A percentile compares a stretch with the other conserved stretches of the same genome.
Evolutionary conservation across 148 eudicot species (phyloP).

Genomic region (Chenopodium berlandieri): DNA sequence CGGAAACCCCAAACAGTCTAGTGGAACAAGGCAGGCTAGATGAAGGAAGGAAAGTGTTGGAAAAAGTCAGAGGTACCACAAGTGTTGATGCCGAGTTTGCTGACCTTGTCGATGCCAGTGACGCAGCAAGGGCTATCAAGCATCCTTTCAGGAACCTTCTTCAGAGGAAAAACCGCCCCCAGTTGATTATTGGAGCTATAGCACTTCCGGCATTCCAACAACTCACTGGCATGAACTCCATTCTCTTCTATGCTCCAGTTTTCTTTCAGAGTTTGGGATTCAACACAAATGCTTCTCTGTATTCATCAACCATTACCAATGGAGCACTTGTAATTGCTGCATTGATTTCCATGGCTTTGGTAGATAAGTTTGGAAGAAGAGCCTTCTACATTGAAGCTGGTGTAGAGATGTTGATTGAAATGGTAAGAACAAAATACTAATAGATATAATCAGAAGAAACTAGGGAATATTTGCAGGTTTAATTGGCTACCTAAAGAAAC

Average conservation of each 20-base stretch:
- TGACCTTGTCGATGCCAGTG: slow-evolving; percentile 84
- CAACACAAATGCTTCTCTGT: slow-evolving; percentile 53
- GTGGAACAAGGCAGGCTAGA: slow-evolving; percentile 61
- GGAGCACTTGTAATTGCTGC: slow-evolving; percentile 73
- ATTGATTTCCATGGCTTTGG: slow-evolving; percentile 69
- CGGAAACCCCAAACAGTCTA: slow-evolving; percentile 74
- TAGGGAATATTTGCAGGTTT: background rate
- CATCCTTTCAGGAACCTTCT: slow-evolving; percentile 84
- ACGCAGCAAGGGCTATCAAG: slow-evolving; percentile 62
- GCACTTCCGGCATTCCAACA: slow-evolving; percentile 92
- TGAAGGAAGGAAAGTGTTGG: slow-evolving; percentile 56
- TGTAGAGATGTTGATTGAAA: slow-evolving; percentile 70
- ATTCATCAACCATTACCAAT: slow-evolving; percentile 69
- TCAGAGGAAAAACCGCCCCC: slow-evolving; percentile 71
- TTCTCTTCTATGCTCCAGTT: slow-evolving; percentile 92
- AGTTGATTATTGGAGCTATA: slow-evolving; percentile 70
- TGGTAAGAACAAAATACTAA: slow-evolving; percentile 38
- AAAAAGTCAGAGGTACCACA: slow-evolving; percentile 72
- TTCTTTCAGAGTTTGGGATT: slow-evolving; percentile 90
- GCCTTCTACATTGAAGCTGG: slow-evolving; percentile 70
- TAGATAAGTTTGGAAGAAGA: slow-evolving; percentile 78
- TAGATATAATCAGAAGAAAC: background rate
- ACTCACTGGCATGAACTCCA: slow-evolving; percentile 85
- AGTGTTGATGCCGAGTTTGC: slow-evolving; percentile 78
- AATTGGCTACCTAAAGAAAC: background rate